Percentiles rank a stretch among this genome's conserved stretches.
These are phyloP conservation scores for Teunomyces lycoperdinae DNA, from an alignment of 805 yeast species.

Conservation along the genomic window DNA sequence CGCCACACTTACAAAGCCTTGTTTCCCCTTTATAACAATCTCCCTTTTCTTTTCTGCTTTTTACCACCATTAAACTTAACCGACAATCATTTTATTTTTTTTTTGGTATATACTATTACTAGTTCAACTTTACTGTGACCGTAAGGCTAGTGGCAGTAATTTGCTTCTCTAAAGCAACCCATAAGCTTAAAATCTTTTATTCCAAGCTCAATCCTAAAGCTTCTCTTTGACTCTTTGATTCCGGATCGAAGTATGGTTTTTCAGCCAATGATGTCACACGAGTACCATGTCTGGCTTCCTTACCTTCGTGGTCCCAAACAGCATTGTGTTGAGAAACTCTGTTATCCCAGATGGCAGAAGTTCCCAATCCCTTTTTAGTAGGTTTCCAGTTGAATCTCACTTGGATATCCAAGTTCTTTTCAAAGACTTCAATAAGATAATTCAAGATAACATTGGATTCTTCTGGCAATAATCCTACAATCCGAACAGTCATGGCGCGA, in stretches of 20 bases:
- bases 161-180: too few species aligned
- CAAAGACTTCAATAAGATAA: conserved; percentile 14
- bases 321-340: conserved; percentile 54
- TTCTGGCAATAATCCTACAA: conserved; percentile 28
- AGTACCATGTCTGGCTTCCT: conserved; percentile 49
- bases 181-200: conserved; percentile 3
- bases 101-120: too few species aligned
- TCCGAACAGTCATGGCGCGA: conserved; percentile 28
- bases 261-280: conserved; percentile 53
- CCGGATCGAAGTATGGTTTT: conserved; percentile 48
- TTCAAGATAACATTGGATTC: conserved; percentile 18
- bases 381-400: conserved; percentile 19
- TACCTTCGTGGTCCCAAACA: conserved; percentile 47
- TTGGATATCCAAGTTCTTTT: conserved; percentile 17
- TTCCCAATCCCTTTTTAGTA: conserved; percentile 13
- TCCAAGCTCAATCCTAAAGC: conserved; percentile 39
- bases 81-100: too few species aligned
- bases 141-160: too few species aligned
- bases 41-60: too few species aligned
- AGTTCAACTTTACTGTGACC: too few species aligned
- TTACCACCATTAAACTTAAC: too few species aligned
- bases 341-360: conserved; percentile 59
- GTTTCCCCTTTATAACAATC: too few species aligned
- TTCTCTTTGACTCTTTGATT: conserved; percentile 52
- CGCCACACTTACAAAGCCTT: too few species aligned